Evolutionary conservation across 2,329 filamentous ascomycete species (phyloP), one percentile per base, ranked within the genome.

Genomic region (Diaporthe sp.): DNA sequence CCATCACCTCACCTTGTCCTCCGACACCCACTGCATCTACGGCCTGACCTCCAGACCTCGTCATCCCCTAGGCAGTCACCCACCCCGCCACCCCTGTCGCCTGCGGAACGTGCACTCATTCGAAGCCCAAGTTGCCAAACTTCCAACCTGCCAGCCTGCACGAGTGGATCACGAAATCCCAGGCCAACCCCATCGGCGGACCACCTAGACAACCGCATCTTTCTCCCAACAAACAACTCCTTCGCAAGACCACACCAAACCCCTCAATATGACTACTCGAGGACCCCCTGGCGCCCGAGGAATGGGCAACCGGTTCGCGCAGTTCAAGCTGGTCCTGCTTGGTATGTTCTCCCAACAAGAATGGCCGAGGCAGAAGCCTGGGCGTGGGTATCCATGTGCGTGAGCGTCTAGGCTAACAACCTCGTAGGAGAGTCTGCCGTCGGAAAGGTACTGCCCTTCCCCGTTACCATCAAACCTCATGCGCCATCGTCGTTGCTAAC

Each of bases 311-410:
- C 93, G 96, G 82, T 98, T 99, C 86, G 96, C 97, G 81, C 97
- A 99, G 90, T 99, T 99, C 88, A 99, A 99, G 90, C 91, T 99
- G 80, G 97, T 99, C 78, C 89, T 99, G 82, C 90, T 99, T 78
- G 97, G 97, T 98, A 91, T 79, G 93, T 82, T 73, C 27, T 27
- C 25, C 37, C n/a, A 27, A 59, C 35, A 25, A 50, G 2, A 42
- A 9, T 58, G 56, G 22, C 68, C 44, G 58, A 73, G n/a, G 22
- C 47, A 8, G 32, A 47, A 72, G 73, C 65, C 66, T 50, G 44
- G 3, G 44, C n/a, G 44, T 44, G n/a, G 17, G 39, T 32, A 25
- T 7, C 7, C n/a, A 10, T 51, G 25, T 32, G 59, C 25, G 19
- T 75, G 75, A 78, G 77, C 85, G 39, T 19, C 4, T 75, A 74